phyloP scores from a whole-genome alignment of 1,139 yeast species.

The Pichia sp. region DNA sequence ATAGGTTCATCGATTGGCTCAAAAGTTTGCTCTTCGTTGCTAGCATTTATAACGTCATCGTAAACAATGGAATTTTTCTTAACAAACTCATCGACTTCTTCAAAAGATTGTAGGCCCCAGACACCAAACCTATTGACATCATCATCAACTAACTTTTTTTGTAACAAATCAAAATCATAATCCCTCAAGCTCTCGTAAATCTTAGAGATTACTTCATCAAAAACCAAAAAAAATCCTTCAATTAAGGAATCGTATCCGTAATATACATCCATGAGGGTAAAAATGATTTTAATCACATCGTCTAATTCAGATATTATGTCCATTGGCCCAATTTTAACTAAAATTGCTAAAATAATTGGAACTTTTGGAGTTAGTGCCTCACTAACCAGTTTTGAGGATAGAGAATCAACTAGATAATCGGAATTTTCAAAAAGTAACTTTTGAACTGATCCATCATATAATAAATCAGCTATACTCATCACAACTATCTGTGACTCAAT shows the following conservation, averaged over 20 bases:
- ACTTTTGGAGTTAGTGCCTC: slow-evolving; percentile 67
- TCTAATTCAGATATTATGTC: slow-evolving; percentile 56
- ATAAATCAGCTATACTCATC: slow-evolving; percentile 38
- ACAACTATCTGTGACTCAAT: slow-evolving; percentile 39
- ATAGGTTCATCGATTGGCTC: slow-evolving; percentile 16
- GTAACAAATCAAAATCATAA: slow-evolving; percentile 19
- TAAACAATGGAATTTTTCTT: slow-evolving; percentile 24
- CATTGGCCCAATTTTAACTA: slow-evolving; percentile 63
- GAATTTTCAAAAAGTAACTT: slow-evolving; percentile 54
- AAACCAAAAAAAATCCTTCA: slow-evolving; percentile 67
- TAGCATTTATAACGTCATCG: slow-evolving; percentile 26
- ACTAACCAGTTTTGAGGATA: slow-evolving; percentile 60
- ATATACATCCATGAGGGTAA: slow-evolving; percentile 69
- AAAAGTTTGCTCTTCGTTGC: slow-evolving; percentile 17
- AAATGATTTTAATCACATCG: slow-evolving; percentile 65
- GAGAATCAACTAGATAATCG: slow-evolving; percentile 73
- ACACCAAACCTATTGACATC: slow-evolving; percentile 33
- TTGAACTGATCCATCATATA: slow-evolving; percentile 51
- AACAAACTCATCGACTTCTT: slow-evolving; percentile 34
- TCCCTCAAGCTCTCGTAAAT: slow-evolving; percentile 33
- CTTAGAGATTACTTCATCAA: slow-evolving; percentile 55
- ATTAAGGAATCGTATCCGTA: slow-evolving; percentile 73
- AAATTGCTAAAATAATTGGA: slow-evolving; percentile 58
- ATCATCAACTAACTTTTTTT: slow-evolving; percentile 14
- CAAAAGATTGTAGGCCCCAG: slow-evolving; percentile 43